Conservation (phyloP, 129 eudicot genomes). For the Saposhnikovia divaricata region DNA sequence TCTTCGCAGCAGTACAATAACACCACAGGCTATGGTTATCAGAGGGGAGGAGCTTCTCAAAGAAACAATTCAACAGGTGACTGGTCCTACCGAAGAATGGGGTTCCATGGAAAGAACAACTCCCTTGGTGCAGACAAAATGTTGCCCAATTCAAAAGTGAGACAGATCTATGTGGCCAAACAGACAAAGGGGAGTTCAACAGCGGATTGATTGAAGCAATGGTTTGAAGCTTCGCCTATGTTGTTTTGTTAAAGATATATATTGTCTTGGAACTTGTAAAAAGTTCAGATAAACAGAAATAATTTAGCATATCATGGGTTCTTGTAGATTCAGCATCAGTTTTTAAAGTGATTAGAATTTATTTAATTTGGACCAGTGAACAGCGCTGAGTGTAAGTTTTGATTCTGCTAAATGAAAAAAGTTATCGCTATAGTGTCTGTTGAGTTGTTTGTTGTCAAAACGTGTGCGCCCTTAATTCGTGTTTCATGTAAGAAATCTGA, state of each 20-base stretch:
- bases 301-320: not conserved
- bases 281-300: not conserved
- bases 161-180: slow-evolving; percentile 88
- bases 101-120: slow-evolving; percentile 70
- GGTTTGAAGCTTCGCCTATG: not conserved
- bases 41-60: slow-evolving; percentile 60
- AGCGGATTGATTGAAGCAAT: slow-evolving; percentile 16
- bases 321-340: not conserved
- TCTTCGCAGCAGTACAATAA: slow-evolving; percentile 39
- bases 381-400: slow-evolving; percentile 1
- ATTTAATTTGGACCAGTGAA: not conserved
- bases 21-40: slow-evolving; percentile 43
- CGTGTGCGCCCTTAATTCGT: too few species aligned
- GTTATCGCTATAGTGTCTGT: too few species aligned
- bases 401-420: not conserved
- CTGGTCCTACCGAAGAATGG: slow-evolving; percentile 67
- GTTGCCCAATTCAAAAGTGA: slow-evolving; percentile 50
- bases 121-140: slow-evolving; percentile 45
- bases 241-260: not conserved
- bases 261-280: not conserved
- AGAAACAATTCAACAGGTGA: slow-evolving; percentile 50
- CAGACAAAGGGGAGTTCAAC: slow-evolving; percentile 55
- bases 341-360: not conserved
- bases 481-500: too few species aligned
- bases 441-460: not conserved